Conservation (phyloP, 164 flowering plant genomes). For the Piper betle region DNA sequence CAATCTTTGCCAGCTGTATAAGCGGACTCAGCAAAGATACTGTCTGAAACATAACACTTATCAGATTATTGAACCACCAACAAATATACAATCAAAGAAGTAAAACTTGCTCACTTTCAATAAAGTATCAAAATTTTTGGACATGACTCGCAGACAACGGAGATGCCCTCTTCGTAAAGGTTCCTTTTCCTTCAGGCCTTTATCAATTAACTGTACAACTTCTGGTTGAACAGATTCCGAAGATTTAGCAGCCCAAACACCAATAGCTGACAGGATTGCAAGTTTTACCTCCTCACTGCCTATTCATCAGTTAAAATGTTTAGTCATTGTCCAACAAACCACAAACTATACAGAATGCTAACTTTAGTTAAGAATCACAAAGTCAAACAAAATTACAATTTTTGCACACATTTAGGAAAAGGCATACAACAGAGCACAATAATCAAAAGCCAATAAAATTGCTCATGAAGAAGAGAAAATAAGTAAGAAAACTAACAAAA, state of each 20-base stretch:
- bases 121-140: conserved; percentile 51
- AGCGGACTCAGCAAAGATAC: conserved; percentile 70
- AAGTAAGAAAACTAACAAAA: neutral
- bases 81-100: neutral
- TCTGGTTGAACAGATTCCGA: conserved; percentile 47
- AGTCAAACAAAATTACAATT: neutral
- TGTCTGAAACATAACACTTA: conserved; percentile 30
- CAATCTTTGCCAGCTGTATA: conserved; percentile 76
- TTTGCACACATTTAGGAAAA: too few species aligned
- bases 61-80: neutral
- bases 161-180: conserved; percentile 83
- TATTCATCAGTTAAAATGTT: conserved; percentile 6
- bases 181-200: conserved; percentile 95
- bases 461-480: neutral
- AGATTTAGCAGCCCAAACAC: conserved; percentile 64
- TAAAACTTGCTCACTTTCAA: conserved; percentile 25
- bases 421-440: too few species aligned
- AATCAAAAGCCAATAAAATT: too few species aligned
- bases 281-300: conserved; percentile 97
- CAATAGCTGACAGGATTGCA: conserved; percentile 55
- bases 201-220: conserved; percentile 46
- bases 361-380: too few species aligned
- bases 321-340: neutral
- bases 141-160: conserved; percentile 50
- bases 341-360: neutral